Conservation (phyloP, 2,329 filamentous ascomycete genomes). For the Penicillium hordei region DNA sequence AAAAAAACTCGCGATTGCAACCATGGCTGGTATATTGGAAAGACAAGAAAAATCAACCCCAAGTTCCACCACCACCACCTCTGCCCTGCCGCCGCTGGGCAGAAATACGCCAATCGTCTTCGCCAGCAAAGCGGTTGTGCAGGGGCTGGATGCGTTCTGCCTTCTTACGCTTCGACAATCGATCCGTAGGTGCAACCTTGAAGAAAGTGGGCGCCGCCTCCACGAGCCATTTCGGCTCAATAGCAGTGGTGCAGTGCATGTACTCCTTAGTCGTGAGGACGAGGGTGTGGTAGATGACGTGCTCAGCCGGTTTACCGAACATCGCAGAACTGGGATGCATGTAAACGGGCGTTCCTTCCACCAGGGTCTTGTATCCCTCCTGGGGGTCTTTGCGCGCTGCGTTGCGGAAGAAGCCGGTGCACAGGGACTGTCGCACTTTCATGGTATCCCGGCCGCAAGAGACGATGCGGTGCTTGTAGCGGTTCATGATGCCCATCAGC, state of each 20-base stretch:
- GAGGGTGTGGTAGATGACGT: conserved; percentile 80
- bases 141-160: conserved; percentile 92
- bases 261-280: conserved; percentile 75
- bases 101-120: conserved; percentile 92
- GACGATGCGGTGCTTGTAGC: conserved; percentile 77
- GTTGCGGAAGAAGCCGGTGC: conserved; percentile 93
- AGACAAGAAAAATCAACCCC: conserved; percentile 55
- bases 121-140: conserved; percentile 86
- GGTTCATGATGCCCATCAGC: conserved; percentile 87
- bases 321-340: conserved; percentile 88
- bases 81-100: conserved; percentile 83
- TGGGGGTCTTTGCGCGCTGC: conserved; percentile 90
- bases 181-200: conserved; percentile 88
- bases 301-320: conserved; percentile 94
- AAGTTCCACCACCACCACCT: conserved; percentile 86
- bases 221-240: conserved; percentile 92
- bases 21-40: conserved; percentile 5
- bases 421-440: conserved; percentile 84
- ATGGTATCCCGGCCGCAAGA: conserved; percentile 86
- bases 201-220: conserved; percentile 99
- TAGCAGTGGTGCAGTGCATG: conserved; percentile 90
- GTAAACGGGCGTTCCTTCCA: conserved; percentile 91
- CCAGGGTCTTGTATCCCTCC: conserved; percentile 96
- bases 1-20: not conserved
- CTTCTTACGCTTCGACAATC: conserved; percentile 85